A percentile compares a stretch with the other conserved stretches of the same genome.
These are phyloP conservation scores for Candida oleophila DNA, from an alignment of 805 yeast genomes.

Conservation along the genomic window DNA sequence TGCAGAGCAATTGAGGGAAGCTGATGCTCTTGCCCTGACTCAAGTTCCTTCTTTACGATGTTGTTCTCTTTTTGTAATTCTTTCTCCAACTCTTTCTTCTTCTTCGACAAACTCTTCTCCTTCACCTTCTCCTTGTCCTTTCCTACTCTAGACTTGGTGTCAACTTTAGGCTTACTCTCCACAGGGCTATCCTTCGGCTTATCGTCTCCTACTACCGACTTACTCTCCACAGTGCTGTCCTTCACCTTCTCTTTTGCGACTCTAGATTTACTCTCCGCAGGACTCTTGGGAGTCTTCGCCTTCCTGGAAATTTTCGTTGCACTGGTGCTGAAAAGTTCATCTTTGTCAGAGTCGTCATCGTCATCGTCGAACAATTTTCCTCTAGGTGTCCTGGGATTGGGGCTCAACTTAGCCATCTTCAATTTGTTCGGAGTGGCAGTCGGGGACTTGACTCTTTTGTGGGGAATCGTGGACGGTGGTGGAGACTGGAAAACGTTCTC, in stretches of 20 bases:
- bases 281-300: neutral
- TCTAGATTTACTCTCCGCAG: neutral
- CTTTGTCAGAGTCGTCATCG: constrained; percentile 3
- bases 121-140: neutral
- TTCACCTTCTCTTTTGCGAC: neutral
- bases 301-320: neutral
- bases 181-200: constrained; percentile 1
- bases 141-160: neutral
- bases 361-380: constrained; percentile 2
- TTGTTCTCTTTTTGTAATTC: neutral
- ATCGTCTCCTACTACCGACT: neutral
- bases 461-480: neutral
- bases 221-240: neutral
- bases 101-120: no score
- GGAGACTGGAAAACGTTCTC: constrained; percentile 40
- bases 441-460: neutral
- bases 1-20: neutral
- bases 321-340: neutral
- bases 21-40: no score
- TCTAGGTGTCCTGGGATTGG: constrained; percentile 1
- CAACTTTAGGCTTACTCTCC: neutral
- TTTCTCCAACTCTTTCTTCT: neutral
- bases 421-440: neutral
- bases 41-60: neutral
- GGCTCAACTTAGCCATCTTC: constrained; percentile 2